Evolutionary conservation across 345 rosid genomes (phyloP).

Genomic region (Syzygium grande): DNA sequence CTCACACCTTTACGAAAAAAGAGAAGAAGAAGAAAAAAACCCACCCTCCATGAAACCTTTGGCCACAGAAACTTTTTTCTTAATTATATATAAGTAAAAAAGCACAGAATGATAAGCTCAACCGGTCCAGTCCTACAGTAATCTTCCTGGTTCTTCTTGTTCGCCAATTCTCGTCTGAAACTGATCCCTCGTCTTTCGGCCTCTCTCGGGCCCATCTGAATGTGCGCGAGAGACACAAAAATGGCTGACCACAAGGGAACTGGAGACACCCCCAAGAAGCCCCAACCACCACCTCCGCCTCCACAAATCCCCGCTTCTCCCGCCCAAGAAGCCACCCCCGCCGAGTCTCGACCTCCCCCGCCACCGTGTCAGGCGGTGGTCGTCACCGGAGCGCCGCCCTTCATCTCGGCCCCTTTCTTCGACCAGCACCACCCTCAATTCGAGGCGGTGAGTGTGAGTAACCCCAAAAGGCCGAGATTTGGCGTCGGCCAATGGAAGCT

Average conservation of each 20-base stretch:
- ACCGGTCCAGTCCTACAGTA: not conserved
- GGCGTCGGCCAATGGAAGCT: slow-evolving; percentile 68
- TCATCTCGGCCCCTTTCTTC: slow-evolving; percentile 50
- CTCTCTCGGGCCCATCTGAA: slow-evolving; percentile 8
- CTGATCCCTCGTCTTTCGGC: not conserved
- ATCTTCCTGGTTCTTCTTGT: not conserved
- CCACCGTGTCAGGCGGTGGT: slow-evolving; percentile 19
- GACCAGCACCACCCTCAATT: slow-evolving; percentile 38
- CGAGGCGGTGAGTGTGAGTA: slow-evolving; percentile 18
- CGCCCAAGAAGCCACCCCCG: slow-evolving; percentile 35
- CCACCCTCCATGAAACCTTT: not conserved
- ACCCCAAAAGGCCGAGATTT: slow-evolving; percentile 72
- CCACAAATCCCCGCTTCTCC: slow-evolving; percentile 34
- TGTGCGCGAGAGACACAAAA: not conserved
- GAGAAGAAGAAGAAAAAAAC: not conserved
- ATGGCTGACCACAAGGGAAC: slow-evolving; percentile 14
- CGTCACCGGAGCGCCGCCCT: slow-evolving; percentile 24
- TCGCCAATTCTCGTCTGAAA: not conserved
- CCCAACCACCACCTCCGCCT: slow-evolving; percentile 20
- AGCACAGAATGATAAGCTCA: not conserved
- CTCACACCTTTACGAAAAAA: not conserved
- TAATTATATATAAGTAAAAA: not conserved
- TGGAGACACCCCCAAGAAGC: slow-evolving; percentile 43
- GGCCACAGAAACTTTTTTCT: not conserved
- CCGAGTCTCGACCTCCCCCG: slow-evolving; percentile 32